Evolutionary conservation across 2,329 filamentous ascomycete species (phyloP), one percentile per base, ranked within the genome.

Genomic region (Lachnellula occidentalis): DNA sequence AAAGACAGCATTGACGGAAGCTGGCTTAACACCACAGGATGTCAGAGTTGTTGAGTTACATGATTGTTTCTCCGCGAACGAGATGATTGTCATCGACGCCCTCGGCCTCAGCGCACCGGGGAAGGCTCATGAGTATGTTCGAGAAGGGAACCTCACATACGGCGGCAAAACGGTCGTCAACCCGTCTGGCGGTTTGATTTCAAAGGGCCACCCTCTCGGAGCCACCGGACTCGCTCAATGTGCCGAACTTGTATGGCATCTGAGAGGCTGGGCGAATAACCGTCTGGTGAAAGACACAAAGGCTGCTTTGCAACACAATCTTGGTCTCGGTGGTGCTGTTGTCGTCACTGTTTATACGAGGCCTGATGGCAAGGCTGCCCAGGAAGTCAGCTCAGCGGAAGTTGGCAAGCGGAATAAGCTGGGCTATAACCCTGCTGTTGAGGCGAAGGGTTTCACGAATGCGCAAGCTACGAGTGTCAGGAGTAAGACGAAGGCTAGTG

Each of bases 211-310:
- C 71, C 92, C 94, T 0, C 83, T 97, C 4, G 92, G 92, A 34
- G 92, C 92, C 0, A 95, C 90, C 0, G 92, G 94, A n/a, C 80
- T 97, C 50, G 94, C 92, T 12, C 92, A 97, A 74, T 96, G 92
- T 69, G 90, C 92, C 5, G 92, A 97, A 75, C 77, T 97, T 12
- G 88, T 95, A 27, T 97, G 92, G 92, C 92, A 97, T 68, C 78
- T 97, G 64, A 83, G 92, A 61, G 92, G 92, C 12, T 96, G 92
- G 92, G 92, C 92, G 19, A 96, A 94, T 73, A 96, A 96, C 76
- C 81, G 92, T 41, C 75, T 83, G 15, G 79, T 88, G 1, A 75
- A 81, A 19, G 78, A 79, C 55, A 94, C 91, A 0, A 81, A 75
- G 58, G 83, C 83, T 55, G 88, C 87, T 54, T 76, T 97, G 61